Evolutionary conservation across 108 stramenopile species (phyloP).

Genomic region (Hondaea fermentalgiana): DNA sequence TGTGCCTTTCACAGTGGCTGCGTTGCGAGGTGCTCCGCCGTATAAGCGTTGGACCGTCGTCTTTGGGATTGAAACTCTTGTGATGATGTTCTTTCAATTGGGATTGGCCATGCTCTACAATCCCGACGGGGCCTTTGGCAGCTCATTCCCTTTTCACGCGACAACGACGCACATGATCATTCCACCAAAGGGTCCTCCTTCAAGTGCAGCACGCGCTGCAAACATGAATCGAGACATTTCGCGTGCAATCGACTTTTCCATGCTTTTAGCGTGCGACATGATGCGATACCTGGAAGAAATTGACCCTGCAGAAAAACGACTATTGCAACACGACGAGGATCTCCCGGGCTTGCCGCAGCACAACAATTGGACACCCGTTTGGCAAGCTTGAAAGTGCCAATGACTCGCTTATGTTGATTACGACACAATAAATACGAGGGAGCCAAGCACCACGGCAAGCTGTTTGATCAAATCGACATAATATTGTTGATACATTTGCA

Average conservation of each 20-base stretch:
- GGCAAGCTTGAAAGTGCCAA: neutral
- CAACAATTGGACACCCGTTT: neutral
- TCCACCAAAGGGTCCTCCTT: neutral
- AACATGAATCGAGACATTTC: neutral
- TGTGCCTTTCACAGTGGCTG: neutral
- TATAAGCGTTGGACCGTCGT: neutral
- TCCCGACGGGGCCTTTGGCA: neutral
- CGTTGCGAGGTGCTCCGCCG: too few species aligned
- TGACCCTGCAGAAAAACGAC: neutral
- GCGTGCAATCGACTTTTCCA: neutral
- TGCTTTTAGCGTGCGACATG: neutral
- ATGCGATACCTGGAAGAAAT: neutral
- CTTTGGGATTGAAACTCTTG: neutral
- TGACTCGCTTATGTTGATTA: neutral
- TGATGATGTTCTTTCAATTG: neutral
- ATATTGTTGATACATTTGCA: too few species aligned
- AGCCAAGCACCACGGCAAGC: too few species aligned
- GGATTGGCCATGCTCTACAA: neutral
- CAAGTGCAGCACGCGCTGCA: neutral
- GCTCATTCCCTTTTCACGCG: neutral
- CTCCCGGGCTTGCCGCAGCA: neutral
- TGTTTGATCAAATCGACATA: too few species aligned
- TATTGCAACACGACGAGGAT: neutral
- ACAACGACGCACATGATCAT: neutral
- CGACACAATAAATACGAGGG: too few species aligned